Evolutionary conservation across 768 basidiomycete species (phyloP), one percentile per base, ranked within the genome.

Genomic region (Suillus brevipes): DNA sequence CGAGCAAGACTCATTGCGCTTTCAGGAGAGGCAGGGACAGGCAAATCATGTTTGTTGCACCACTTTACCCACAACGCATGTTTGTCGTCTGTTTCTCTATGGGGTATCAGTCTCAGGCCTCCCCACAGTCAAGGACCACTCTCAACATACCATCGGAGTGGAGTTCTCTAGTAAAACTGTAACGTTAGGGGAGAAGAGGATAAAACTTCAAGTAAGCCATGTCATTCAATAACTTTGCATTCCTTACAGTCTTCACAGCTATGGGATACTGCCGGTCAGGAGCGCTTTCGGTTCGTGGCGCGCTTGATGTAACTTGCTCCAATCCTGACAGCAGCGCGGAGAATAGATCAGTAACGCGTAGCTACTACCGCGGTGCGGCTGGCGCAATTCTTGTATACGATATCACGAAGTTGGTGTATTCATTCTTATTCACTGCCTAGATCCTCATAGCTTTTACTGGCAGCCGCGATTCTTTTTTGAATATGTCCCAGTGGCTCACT

Each of bases 201-300:
- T 97, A 69, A 98, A 97, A 77, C 84, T 98, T 45, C 97, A 98
- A 87, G 95, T 95, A 55, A 68, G 85, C 71, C 16, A 57, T 60
- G 12, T 47, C 64, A 43, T 62, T 65, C 57, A 36, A 37, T 67
- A 23, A 52, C 40, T 50, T 55, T 62, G 70, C 65, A 71, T 66
- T 52, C 68, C 68, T 65, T 38, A 36, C 28, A 64, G 56, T 69
- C 53, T 40, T n/a, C 53, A 49, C 68, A 97, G 94, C 80, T 97
- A 55, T 98, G 97, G 96, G 96, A 97, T 76, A 96, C 95, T 25
- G 97, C 96, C 38, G 97, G 97, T 20, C 97, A 98, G 79, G 96
- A 97, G 78, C 84, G 96, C 67, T 96, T 97, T 76, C 85, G 95
- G 89, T 94, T 66, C 59, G 71, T 72, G 34, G 28, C 31, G 55